Percentiles rank a stretch among this genome's conserved stretches.
Evolutionary conservation across 2,329 filamentous ascomycete species (phyloP).

Genomic region (Dactylonectria estremocensis): DNA sequence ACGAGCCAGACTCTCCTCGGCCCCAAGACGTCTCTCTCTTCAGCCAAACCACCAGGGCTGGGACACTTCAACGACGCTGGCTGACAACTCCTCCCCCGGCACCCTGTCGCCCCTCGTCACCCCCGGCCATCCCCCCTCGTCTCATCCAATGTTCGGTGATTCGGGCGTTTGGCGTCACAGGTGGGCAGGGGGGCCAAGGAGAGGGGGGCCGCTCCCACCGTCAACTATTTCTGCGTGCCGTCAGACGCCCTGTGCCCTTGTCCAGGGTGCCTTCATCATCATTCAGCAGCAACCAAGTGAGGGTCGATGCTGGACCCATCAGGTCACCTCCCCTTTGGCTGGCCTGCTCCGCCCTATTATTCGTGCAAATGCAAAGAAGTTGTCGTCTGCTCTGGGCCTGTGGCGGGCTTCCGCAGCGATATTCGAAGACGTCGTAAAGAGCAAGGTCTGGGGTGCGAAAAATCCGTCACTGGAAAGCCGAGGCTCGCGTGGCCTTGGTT

Average conservation of each 20-base stretch:
- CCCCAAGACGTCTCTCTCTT: no score
- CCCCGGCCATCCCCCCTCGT: slow-evolving; percentile 23
- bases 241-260: slow-evolving; percentile 29
- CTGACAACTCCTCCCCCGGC: slow-evolving; percentile 23
- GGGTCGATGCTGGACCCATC: slow-evolving; percentile 11
- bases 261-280: slow-evolving; percentile 13
- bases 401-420: background rate
- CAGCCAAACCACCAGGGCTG: slow-evolving; percentile 18
- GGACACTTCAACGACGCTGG: slow-evolving; percentile 14
- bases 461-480: slow-evolving; percentile 19
- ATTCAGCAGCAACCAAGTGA: background rate
- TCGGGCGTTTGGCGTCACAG: slow-evolving; percentile 47
- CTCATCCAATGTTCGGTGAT: slow-evolving; percentile 44
- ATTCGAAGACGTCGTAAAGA: background rate
- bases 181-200: slow-evolving; percentile 36
- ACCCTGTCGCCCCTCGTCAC: slow-evolving; percentile 21
- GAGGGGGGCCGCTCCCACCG: slow-evolving; percentile 36
- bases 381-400: background rate
- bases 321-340: slow-evolving; percentile 10
- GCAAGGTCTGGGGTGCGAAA: slow-evolving; percentile 3
- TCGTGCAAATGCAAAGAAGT: no score
- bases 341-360: background rate
- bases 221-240: slow-evolving; percentile 31
- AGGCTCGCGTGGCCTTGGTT: slow-evolving; percentile 44
- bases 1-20: background rate